A percentile compares a stretch with the other conserved stretches of the same genome.
These are phyloP conservation scores for Beauveria sp. DNA, from an alignment of 2,329 filamentous ascomycete genomes.

Conservation along the genomic window DNA sequence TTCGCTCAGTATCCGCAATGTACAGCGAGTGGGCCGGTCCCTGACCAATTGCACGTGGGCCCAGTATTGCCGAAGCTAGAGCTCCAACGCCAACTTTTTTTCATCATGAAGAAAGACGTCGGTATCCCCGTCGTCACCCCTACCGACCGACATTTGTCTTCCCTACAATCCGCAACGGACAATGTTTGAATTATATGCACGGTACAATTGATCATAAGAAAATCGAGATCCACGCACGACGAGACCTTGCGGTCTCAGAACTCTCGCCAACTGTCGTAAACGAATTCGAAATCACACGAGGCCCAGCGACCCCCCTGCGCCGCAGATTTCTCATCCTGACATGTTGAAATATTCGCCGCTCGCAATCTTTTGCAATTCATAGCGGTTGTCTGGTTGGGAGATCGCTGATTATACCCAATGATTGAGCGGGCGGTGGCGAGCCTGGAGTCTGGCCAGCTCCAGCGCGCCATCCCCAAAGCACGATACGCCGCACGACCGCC, in stretches of 20 bases:
- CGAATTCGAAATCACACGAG: background rate
- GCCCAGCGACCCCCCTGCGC: background rate
- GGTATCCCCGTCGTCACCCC: background rate
- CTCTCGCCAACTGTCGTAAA: background rate
- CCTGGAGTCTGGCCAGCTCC: constrained; percentile 49
- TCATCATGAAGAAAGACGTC: background rate
- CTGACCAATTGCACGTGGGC: constrained; percentile 8
- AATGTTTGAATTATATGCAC: background rate
- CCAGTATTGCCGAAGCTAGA: constrained; percentile 8
- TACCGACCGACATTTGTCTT: background rate
- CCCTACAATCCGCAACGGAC: background rate
- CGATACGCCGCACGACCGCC: constrained; percentile 30
- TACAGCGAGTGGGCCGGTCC: background rate
- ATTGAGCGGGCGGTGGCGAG: constrained; percentile 50
- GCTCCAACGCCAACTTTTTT: constrained; percentile 11
- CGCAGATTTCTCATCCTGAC: background rate
- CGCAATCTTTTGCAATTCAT: background rate
- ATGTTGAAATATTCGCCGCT: background rate
- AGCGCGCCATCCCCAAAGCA: constrained; percentile 39
- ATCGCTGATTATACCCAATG: constrained; percentile 31
- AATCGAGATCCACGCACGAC: background rate
- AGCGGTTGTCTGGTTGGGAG: background rate
- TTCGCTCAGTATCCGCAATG: background rate
- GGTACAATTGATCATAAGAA: background rate
- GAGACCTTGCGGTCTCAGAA: background rate